A percentile compares a stretch with the other conserved stretches of the same genome.
These are phyloP conservation scores for Sclerotinia borealis DNA, from an alignment of 2,329 filamentous ascomycete species.

Conservation along the genomic window DNA sequence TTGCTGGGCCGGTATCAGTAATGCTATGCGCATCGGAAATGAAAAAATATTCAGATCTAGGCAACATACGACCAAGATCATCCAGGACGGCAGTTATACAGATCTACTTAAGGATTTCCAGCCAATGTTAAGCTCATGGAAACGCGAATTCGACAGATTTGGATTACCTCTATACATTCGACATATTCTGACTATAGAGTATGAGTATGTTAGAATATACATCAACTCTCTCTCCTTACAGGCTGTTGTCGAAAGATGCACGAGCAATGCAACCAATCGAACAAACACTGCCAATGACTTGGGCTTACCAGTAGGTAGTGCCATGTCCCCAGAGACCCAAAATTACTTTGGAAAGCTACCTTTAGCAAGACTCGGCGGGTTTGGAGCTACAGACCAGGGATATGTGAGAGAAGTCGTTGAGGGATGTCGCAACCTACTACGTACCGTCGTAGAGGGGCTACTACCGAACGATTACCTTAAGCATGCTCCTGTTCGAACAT, in stretches of 20 bases:
- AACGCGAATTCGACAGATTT: conserved; percentile 73
- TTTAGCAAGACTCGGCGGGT: conserved; percentile 57
- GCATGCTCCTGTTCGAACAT: conserved; percentile 76
- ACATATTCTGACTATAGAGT: conserved; percentile 86
- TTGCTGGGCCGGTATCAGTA: conserved; percentile 91
- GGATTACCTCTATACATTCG: conserved; percentile 58
- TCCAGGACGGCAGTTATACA: conserved; percentile 79
- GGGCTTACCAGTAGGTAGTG: conserved; percentile 34
- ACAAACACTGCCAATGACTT: conserved; percentile 31
- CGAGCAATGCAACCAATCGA: conserved; percentile 58
- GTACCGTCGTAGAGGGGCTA: conserved; percentile 70
- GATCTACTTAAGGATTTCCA: conserved; percentile 75
- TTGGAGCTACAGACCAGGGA: conserved; percentile 61
- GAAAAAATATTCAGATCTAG: conserved; percentile 81
- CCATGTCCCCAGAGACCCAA: conserved; percentile 57
- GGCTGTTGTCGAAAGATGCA: conserved; percentile 89
- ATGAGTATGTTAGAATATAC: conserved; percentile 91
- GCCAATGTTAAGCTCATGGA: conserved; percentile 73
- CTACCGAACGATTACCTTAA: conserved; percentile 70
- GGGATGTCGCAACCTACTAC: conserved; percentile 69
- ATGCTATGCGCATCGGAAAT: conserved; percentile 87
- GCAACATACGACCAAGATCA: conserved; percentile 81
- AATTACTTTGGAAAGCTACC: conserved; percentile 60
- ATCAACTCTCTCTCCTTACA: conserved; percentile 91
- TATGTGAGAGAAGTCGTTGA: conserved; percentile 73